A percentile compares a stretch with the other conserved stretches of the same genome.
Evolutionary conservation across 2,329 filamentous ascomycete species (phyloP).

Genomic region (Sporothrix inflata): DNA sequence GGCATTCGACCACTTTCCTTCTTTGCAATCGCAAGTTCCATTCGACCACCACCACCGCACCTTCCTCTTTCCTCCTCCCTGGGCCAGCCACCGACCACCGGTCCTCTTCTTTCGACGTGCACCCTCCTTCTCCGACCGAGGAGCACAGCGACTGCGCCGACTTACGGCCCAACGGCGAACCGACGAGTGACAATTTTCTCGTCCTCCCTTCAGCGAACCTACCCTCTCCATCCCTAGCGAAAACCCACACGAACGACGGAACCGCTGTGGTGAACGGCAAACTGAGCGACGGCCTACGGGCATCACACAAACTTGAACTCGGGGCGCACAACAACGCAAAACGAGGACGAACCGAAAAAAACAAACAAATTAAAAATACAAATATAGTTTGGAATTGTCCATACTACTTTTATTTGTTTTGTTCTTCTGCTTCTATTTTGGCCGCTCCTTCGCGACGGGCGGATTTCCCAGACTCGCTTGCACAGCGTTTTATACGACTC

Average conservation of each 20-base stretch:
- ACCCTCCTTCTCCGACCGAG: background rate
- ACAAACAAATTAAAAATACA: background rate
- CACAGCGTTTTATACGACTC: background rate
- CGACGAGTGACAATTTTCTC: background rate
- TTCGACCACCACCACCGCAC: background rate
- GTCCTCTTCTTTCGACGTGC: background rate
- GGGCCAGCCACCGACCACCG: background rate
- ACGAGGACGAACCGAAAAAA: background rate
- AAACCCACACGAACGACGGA: background rate
- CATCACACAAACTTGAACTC: background rate
- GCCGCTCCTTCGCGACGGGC: background rate
- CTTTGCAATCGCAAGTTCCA: background rate
- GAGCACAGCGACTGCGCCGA: background rate
- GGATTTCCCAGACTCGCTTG: background rate
- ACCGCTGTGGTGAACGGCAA: too few relatives aligned
- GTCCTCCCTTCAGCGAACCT: background rate
- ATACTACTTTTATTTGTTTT: background rate
- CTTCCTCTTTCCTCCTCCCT: background rate
- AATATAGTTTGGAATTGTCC: background rate
- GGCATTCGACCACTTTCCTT: background rate
- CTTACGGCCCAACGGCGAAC: background rate
- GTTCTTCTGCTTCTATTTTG: background rate
- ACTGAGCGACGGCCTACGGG: background rate
- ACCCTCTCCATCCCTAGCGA: background rate
- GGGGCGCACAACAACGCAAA: background rate